phyloP scores from a whole-genome alignment of 2,329 filamentous ascomycete species.

The Colletotrichum higginsianum region DNA sequence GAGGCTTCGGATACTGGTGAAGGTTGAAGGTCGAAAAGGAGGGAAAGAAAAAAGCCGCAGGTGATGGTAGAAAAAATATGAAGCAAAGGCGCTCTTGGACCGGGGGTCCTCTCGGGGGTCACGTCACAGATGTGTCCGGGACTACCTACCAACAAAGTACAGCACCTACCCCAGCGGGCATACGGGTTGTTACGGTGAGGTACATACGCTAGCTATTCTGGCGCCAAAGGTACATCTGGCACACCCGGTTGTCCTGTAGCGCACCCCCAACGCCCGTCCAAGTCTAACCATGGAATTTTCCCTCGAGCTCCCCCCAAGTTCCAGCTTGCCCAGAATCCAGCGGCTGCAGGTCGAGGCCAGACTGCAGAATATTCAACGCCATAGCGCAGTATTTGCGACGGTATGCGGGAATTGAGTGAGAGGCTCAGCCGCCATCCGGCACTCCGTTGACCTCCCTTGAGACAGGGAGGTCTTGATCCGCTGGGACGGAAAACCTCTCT shows the following conservation, averaged over 20 bases:
- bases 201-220: conserved; percentile 22
- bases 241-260: conserved; percentile 29
- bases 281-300: conserved; percentile 34
- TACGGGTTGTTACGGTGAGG: conserved; percentile 32
- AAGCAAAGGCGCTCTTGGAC: conserved; percentile 40
- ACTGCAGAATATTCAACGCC: conserved; percentile 27
- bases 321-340: conserved; percentile 7
- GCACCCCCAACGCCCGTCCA: conserved; percentile 37
- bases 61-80: conserved; percentile 42
- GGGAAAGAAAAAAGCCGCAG: conserved; percentile 45
- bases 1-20: conserved; percentile 46
- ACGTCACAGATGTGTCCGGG: conserved; percentile 40
- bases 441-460: conserved; percentile 19
- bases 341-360: conserved; percentile 8
- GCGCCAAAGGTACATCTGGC: conserved; percentile 28
- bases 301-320: conserved; percentile 8
- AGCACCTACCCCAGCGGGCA: conserved; percentile 27
- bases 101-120: conserved; percentile 39
- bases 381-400: conserved; percentile 19
- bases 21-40: conserved; percentile 49
- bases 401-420: conserved; percentile 33
- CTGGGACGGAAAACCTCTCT: conserved; percentile 19
- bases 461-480: conserved; percentile 18
- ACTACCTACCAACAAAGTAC: conserved; percentile 30
- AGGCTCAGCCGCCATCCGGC: conserved; percentile 32